These are phyloP conservation scores for Myrica gale DNA, from an alignment of 306 rosid genomes.

Conservation along the genomic window DNA sequence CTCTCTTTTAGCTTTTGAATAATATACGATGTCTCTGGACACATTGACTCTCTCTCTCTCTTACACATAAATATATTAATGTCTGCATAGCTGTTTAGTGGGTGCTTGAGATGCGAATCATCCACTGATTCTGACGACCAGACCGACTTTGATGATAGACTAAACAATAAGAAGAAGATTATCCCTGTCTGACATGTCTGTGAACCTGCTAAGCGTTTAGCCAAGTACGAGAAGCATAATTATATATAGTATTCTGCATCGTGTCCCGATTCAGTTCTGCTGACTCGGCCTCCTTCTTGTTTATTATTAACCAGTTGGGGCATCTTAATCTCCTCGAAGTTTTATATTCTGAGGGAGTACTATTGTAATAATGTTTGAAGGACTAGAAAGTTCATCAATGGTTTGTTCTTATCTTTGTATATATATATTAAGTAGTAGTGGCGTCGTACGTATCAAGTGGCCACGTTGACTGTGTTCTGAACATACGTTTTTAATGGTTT, in stretches of 20 bases:
- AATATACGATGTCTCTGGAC: slow-evolving; percentile 34
- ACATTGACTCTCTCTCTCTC: slow-evolving; percentile 25
- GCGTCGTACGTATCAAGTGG: slow-evolving; percentile 26
- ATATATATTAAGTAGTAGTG: slow-evolving; percentile 16
- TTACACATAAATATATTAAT: slow-evolving; percentile 3
- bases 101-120: slow-evolving; percentile 37
- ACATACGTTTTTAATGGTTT: background rate
- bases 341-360: slow-evolving; percentile 16
- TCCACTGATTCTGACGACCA: slow-evolving; percentile 36
- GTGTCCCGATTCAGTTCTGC: slow-evolving; percentile 37
- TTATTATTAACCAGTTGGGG: slow-evolving; percentile 17
- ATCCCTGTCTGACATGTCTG: slow-evolving; percentile 33
- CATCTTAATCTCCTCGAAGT: slow-evolving; percentile 78
- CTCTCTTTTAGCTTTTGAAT: slow-evolving; percentile 23
- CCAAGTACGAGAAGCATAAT: slow-evolving; percentile 27
- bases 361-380: background rate
- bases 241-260: slow-evolving; percentile 30
- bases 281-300: slow-evolving; percentile 24
- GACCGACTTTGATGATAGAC: slow-evolving; percentile 40
- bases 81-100: slow-evolving; percentile 11
- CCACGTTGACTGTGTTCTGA: slow-evolving; percentile 28
- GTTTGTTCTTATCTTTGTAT: too few relatives aligned
- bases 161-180: slow-evolving; percentile 25
- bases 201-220: slow-evolving; percentile 38
- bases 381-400: too few relatives aligned